Conservation (phyloP, 768 basidiomycete genomes). For the Tricholoma sp. region DNA sequence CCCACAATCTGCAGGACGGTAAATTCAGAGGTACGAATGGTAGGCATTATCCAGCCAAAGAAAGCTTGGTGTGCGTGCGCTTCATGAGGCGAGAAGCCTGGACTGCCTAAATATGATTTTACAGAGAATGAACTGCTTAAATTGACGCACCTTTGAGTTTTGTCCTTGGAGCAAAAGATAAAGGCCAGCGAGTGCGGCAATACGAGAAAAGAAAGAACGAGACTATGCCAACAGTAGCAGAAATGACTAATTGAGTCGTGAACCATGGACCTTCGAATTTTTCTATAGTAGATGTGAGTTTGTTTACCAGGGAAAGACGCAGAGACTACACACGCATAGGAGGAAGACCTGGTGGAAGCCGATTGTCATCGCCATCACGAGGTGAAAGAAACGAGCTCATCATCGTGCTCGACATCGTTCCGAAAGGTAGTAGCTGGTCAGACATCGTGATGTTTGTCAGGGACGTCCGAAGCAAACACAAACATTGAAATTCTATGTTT, state of each 20-base stretch:
- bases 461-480: constrained; percentile 13
- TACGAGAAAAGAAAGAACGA: constrained; percentile 90
- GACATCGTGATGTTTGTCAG: constrained; percentile 14
- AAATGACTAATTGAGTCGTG: constrained; percentile 80
- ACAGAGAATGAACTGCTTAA: constrained; percentile 2
- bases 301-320: background rate
- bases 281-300: constrained; percentile 32
- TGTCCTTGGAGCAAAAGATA: constrained; percentile 89
- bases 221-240: constrained; percentile 66
- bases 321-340: constrained; percentile 21
- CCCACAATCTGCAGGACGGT: constrained; percentile 95
- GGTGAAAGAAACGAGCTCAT: constrained; percentile 14
- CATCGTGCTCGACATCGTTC: background rate
- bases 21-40: constrained; percentile 84
- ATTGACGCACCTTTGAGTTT: constrained; percentile 74
- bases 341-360: constrained; percentile 25
- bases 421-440: too few species aligned
- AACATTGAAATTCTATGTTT: constrained; percentile 4
- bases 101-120: background rate
- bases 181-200: constrained; percentile 80
- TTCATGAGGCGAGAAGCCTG: constrained; percentile 92
- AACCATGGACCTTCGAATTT: constrained; percentile 96
- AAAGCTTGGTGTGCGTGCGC: constrained; percentile 83
- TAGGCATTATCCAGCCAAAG: constrained; percentile 96
- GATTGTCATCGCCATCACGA: constrained; percentile 32